These are phyloP conservation scores for Xylaria bambusicola DNA, from an alignment of 495 filamentous ascomycete species.

Conservation along the genomic window DNA sequence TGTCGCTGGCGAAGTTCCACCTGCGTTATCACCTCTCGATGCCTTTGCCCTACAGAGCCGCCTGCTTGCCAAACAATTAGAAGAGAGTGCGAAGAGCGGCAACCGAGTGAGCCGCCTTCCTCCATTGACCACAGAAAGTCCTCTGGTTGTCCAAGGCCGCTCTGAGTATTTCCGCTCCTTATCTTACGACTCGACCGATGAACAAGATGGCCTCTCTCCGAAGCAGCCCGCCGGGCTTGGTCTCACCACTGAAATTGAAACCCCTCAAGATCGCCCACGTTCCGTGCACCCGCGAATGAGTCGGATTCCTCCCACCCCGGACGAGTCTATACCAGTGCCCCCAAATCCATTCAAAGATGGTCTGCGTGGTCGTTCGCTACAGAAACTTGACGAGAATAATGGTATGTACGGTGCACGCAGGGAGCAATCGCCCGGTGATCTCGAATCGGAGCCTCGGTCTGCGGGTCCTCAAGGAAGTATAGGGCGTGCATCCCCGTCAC, in stretches of 20 bases:
- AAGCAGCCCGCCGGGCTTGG: conserved; percentile 43
- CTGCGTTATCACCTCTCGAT: conserved; percentile 90
- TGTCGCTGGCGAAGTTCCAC: conserved; percentile 83
- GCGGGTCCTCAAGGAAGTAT: conserved; percentile 16
- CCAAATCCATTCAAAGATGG: conserved; percentile 36
- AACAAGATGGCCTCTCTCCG: conserved; percentile 34
- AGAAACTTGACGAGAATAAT: conserved; percentile 31
- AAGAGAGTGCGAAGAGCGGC: conserved; percentile 68
- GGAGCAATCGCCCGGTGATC: conserved; percentile 43
- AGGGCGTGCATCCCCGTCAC: conserved; percentile 25
- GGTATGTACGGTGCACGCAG: conserved; percentile 43
- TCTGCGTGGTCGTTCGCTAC: conserved; percentile 33
- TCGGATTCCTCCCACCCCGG: conserved; percentile 57
- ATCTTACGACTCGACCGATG: conserved; percentile 47
- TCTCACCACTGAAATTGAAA: conserved; percentile 58
- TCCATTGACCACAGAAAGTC: conserved; percentile 75
- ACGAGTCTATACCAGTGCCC: conserved; percentile 48
- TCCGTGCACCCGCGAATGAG: conserved; percentile 77
- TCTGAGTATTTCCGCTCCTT: conserved; percentile 73
- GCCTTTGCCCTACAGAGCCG: conserved; percentile 89
- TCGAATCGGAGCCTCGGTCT: conserved; percentile 22
- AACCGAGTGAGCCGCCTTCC: conserved; percentile 83
- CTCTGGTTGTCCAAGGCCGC: conserved; percentile 63
- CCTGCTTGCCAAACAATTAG: conserved; percentile 80
- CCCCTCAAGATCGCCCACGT: conserved; percentile 57